Evolutionary conservation across 345 rosid genomes (phyloP), one percentile per base, ranked within the genome.

Genomic region (Salix udensis): DNA sequence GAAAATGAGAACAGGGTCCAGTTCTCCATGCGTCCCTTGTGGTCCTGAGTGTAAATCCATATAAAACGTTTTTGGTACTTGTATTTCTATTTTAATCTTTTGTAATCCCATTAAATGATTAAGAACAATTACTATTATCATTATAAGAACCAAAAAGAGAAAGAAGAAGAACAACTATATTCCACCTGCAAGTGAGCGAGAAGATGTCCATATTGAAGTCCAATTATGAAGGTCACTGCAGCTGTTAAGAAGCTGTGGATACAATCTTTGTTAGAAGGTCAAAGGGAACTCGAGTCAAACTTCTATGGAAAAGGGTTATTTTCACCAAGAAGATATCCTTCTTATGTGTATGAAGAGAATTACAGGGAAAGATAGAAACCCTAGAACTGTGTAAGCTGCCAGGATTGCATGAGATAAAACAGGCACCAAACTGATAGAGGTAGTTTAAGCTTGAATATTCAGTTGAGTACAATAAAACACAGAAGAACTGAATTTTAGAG

Each of bases 171-270:
- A 42, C 19, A 46, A 2, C n/a, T 30, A 7, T 31, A 11, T 4
- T 68, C 58, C 65, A 86, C 89, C 82, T 76, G 80, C 61, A 78
- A n/a, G 53, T 79, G 76, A 75, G 80, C 84, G 65, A 86, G 89
- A 73, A 76, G 70, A 65, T 86, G 89, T 19, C 89, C 89, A 21
- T 74, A 86, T 46, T 86, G 89, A 68, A 86, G 89, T 69, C 89
- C 89, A 74, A 86, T 72, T 24, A 86, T 74, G 84, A 86, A 82
- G 30, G 86, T 76, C 50, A 78, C 81, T 21, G 84, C 84, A 62
- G 84, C 89, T 42, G 85, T 82, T 55, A 86, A 60, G 74, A 87
- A 86, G 83, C 87, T 86, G 84, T 28, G 53, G 50, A 24, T 16
- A 70, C 10, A 40, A 48, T 37, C 40, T 18, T 53, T 24, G 26